Percentiles rank a stretch among this genome's conserved stretches.
Evolutionary conservation across 1,284 basidiomycete genomes (phyloP).

Genomic region (Austroboletus niveus): DNA sequence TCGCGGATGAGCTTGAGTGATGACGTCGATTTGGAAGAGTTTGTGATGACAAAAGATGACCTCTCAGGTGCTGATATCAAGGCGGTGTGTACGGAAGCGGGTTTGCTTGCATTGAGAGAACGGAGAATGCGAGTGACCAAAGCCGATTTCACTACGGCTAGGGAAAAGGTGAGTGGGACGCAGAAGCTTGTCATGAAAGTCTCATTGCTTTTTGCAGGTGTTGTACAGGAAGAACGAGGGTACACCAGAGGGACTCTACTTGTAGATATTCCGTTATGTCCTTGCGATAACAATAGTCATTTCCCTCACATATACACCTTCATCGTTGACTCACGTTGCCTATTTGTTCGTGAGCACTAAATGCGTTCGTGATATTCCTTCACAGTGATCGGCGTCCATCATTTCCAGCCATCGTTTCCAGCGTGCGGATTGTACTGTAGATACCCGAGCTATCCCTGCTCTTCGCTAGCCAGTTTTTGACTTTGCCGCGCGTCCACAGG

Average conservation of each 20-base stretch:
- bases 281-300: constrained; percentile 3
- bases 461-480: no score
- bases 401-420: no score
- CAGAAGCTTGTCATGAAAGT: constrained; percentile 10
- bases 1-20: constrained; percentile 90
- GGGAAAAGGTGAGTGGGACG: constrained; percentile 72
- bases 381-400: no score
- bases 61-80: constrained; percentile 98
- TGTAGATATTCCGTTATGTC: constrained; percentile 41
- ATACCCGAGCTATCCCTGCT: no score
- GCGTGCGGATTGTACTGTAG: no score
- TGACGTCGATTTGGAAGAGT: constrained; percentile 97
- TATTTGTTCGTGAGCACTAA: no score
- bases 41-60: constrained; percentile 95
- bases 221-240: constrained; percentile 94
- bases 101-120: constrained; percentile 91
- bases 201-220: constrained; percentile 47
- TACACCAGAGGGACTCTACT: constrained; percentile 80
- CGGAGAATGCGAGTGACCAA: constrained; percentile 97
- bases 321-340: no score
- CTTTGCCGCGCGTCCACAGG: no score
- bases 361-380: no score
- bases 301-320: neutral
- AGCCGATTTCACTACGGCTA: constrained; percentile 80
- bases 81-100: constrained; percentile 96